These are phyloP conservation scores for Camelina hispida DNA, from an alignment of 345 rosid species.

Conservation along the genomic window DNA sequence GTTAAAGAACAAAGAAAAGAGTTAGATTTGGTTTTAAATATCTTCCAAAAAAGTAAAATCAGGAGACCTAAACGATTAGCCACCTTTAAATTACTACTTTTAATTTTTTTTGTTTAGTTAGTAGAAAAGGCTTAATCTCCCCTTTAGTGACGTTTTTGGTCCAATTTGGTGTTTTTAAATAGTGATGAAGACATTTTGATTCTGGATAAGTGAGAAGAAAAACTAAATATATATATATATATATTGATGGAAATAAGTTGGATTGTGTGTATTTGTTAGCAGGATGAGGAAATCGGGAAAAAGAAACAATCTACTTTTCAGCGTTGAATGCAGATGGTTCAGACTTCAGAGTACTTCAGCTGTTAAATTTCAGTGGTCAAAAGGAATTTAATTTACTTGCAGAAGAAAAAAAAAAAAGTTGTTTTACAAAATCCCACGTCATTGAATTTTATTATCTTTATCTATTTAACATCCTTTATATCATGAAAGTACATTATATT, in stretches of 20 bases:
- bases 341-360: conserved; percentile 43
- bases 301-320: conserved; percentile 35
- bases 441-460: neutral
- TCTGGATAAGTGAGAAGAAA: neutral
- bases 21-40: conserved; percentile 10
- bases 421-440: conserved; percentile 46
- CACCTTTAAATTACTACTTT: neutral
- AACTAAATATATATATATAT: no score
- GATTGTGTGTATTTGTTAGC: neutral
- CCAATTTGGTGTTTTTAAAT: conserved; percentile 1
- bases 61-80: conserved; percentile 23
- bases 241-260: neutral
- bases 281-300: conserved; percentile 20
- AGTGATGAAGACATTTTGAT: neutral
- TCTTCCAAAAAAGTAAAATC: neutral
- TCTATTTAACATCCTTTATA: neutral
- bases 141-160: conserved; percentile 7
- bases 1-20: neutral
- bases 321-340: conserved; percentile 44
- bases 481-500: conserved; percentile 11
- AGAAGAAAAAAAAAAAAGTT: conserved; percentile 27
- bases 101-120: conserved; percentile 1
- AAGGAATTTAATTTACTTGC: conserved; percentile 37
- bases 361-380: conserved; percentile 44
- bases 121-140: conserved; percentile 4